A percentile compares a stretch with the other conserved stretches of the same genome.
Evolutionary conservation across 345 rosid species (phyloP).

Genomic region (Cardamine occulta): DNA sequence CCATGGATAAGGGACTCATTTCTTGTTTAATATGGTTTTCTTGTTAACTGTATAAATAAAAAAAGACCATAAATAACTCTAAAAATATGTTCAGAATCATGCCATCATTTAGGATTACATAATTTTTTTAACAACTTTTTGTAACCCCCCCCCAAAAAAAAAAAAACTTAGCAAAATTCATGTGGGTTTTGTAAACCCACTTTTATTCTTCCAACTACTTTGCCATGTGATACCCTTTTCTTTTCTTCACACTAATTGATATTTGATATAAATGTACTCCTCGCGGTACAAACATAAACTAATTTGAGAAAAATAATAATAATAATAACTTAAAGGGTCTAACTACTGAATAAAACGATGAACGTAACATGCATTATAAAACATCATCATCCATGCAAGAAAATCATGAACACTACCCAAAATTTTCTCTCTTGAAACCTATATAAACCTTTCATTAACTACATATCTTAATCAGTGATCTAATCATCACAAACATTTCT

Average conservation of each 20-base stretch:
- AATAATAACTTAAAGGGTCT: neutral
- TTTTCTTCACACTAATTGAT: conserved; percentile 35
- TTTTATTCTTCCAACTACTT: conserved; percentile 36
- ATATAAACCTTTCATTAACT: conserved; percentile 7
- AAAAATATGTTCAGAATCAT: neutral
- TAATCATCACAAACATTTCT: neutral
- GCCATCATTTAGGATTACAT: neutral
- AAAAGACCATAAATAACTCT: neutral
- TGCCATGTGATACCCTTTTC: conserved; percentile 42
- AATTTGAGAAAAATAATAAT: neutral
- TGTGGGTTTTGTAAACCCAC: conserved; percentile 43
- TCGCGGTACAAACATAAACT: conserved; percentile 23
- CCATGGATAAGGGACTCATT: neutral
- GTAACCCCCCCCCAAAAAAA: conserved; percentile 38
- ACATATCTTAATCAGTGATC: conserved; percentile 16
- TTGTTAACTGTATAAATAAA: neutral
- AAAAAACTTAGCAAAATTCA: conserved; percentile 40
- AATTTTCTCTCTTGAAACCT: conserved; percentile 20
- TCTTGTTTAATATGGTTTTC: neutral
- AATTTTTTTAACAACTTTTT: conserved; percentile 34
- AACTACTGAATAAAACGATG: conserved; percentile 25
- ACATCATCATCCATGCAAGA: conserved; percentile 37
- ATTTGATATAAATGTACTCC: conserved; percentile 16
- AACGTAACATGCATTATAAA: conserved; percentile 39
- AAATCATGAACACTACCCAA: conserved; percentile 39